Evolutionary conservation across 805 yeast species (phyloP), one percentile per base, ranked within the genome.

Genomic region (Sugiyamaella chiloensis): DNA sequence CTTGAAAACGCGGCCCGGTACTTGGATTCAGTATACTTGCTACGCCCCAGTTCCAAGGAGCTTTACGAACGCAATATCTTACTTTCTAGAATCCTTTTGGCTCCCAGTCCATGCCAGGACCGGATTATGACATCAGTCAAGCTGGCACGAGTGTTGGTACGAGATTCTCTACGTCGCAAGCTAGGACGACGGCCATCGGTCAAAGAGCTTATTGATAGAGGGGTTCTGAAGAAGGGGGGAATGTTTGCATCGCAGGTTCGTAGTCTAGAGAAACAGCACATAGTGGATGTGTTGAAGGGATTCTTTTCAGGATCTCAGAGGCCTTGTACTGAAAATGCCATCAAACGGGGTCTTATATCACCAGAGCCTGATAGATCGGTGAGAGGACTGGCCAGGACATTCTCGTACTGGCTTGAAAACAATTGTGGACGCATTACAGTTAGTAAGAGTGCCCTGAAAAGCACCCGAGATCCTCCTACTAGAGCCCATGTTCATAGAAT

Each of bases 161-260:
- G 45, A 26, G 60, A 57, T 42, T 42, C 60, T 36, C 42, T 60
- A 24, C 40, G 48, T 11, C 47, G 62, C 4, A 48, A 52, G 26
- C 55, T 61, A 20, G 56, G 52, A 9, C 24, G 35, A 12, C 55
- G 64, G 9, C 65, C 65, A 4, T 36, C 52, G 8, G 36, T 48
- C 4, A 44, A 51, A 17, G 64, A 61, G 31, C 57, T 61, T 34
- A 47, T 59, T 8, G 52, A 50, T 40, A 50, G 59, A 2, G 64
- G 64, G 17, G 56, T 61, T 32, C 48, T 54, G 48, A 56, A 24
- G 47, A 42, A 30, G 20, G 52, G 53, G 5, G 52, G 56, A 39
- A 52, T 37, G 3, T 42, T 54, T 24, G 60, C 60, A 7, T 40
- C 40, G n/a, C 37, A 46, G 5, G 29, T 45, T 30, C 31, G 44